These are phyloP conservation scores for Obelidium mucronatum DNA, from an alignment of 192 early-diverging fungal genomes.

Conservation along the genomic window DNA sequence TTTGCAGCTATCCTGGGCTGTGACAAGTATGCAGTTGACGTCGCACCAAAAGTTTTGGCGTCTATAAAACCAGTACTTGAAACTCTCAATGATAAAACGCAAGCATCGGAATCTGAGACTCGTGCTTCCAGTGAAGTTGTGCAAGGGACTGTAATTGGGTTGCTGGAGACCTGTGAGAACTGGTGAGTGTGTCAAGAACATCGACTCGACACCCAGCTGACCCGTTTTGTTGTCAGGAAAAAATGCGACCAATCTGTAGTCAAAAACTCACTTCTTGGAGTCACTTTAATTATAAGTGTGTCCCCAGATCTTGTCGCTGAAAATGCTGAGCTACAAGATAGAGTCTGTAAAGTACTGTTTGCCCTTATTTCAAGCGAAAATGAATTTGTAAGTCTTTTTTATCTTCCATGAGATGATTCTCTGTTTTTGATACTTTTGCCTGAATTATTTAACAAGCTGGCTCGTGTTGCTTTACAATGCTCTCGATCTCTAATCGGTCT, in stretches of 20 bases:
- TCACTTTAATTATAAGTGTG: constrained; percentile 41
- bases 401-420: neutral
- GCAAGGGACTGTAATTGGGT: constrained; percentile 7
- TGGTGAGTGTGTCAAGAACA: too few relatives aligned
- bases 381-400: constrained; percentile 13
- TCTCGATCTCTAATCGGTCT: constrained; percentile 23
- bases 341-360: constrained; percentile 8
- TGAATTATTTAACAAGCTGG: neutral
- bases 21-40: constrained; percentile 47
- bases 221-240: neutral
- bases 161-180: constrained; percentile 36
- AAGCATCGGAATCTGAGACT: too few relatives aligned
- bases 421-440: too few relatives aligned
- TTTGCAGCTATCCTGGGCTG: constrained; percentile 35
- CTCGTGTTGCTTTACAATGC: constrained; percentile 32
- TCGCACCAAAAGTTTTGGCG: constrained; percentile 41
- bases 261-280: constrained; percentile 47
- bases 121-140: neutral
- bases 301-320: constrained; percentile 17
- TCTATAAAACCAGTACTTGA: constrained; percentile 31
- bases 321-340: constrained; percentile 3
- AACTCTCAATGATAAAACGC: constrained; percentile 1
- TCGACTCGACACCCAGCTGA: constrained; percentile 3
- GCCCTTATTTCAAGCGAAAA: constrained; percentile 9
- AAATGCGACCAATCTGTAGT: constrained; percentile 37